Base-by-base conservation (phyloP, 169 alveolate genomes). In the Cryptosporidium tyzzeri region DNA sequence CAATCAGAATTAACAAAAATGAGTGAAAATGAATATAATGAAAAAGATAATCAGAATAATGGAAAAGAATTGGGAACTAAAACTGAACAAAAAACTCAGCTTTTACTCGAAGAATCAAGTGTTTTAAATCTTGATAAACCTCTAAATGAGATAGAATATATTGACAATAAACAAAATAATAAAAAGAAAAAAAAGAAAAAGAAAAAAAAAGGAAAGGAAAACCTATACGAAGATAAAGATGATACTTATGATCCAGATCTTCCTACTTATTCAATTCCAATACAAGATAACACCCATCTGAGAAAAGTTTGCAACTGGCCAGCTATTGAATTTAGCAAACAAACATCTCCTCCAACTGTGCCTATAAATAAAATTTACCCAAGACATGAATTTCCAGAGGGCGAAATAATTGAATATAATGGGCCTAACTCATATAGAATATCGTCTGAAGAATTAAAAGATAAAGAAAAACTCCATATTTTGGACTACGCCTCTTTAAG, bases 401-500 rank as follows among this genome's bases (percentile, higher is more conserved):
- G 99, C 1, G 96, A 96, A 67, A 91, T 94, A 23, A 67, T 86
- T 55, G 98, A 97, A 29, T 98, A 98, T 91, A 80, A 92, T 7
- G 96, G 97, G 37, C 93, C 95, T n/a, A 94, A 96, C 55, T 92
- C 96, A 26, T 89, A 91, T 55, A 92, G 99, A 67, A 92, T 92
- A n/a, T 92, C 94, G 26, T 91, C 93, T 68, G 97, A 93, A 70
- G 99, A 98, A 93, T 92, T 94, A 92, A 95, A 95, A 84, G 98
- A 95, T 91, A 84, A 91, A 70, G 99, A 97, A 86, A 96, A 94
- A 92, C 58, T 96, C 33, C 91, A 93, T 85, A 93, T 84, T 26
- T 97, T 93, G 58, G 96, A 96, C 71, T 95, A 97, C 86, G 95
- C 95, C 65, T 97, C 96, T 69, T 67, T 98, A 85, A 95, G 99